A percentile compares a stretch with the other conserved stretches of the same genome.
Evolutionary conservation across 2,329 filamentous ascomycete genomes (phyloP).

Genomic region (Monosporascus sp.): DNA sequence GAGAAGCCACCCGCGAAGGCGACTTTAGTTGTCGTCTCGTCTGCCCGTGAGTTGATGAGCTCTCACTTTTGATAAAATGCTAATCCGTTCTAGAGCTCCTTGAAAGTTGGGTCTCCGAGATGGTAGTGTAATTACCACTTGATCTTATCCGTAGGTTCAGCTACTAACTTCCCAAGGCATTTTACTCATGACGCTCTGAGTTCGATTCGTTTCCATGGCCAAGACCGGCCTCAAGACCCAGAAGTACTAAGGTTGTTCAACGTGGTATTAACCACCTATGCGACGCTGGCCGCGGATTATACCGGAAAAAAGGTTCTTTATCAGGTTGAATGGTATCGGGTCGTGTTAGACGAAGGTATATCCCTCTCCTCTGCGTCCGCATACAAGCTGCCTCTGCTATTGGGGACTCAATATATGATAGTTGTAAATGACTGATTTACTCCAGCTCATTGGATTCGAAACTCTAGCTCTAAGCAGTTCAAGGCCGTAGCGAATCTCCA

Average conservation of each 20-base stretch:
- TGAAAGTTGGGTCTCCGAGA: conserved; percentile 1
- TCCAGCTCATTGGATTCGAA: conserved; percentile 32
- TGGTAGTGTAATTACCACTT: background rate
- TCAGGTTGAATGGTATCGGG: conserved; percentile 22
- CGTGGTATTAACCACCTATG: conserved; percentile 27
- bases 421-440: conserved; percentile 1
- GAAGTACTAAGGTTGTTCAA: conserved; percentile 15
- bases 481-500: conserved; percentile 20
- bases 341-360: conserved; percentile 36
- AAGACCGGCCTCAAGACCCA: conserved; percentile 1
- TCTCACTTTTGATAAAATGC: background rate
- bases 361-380: too few relatives aligned
- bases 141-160: too few relatives aligned
- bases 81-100: conserved; percentile 1
- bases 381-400: too few relatives aligned
- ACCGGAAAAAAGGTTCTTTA: conserved; percentile 7
- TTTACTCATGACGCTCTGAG: background rate
- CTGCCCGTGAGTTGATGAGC: background rate
- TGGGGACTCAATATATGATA: too few relatives aligned
- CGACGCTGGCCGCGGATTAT: conserved; percentile 24
- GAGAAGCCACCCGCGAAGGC: background rate
- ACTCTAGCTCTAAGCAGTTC: conserved; percentile 25
- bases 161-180: background rate
- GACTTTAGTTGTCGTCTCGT: conserved; percentile 7
- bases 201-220: conserved; percentile 15